Conservation (phyloP, 257 asterid species). For the Gardenia jasminoides region DNA sequence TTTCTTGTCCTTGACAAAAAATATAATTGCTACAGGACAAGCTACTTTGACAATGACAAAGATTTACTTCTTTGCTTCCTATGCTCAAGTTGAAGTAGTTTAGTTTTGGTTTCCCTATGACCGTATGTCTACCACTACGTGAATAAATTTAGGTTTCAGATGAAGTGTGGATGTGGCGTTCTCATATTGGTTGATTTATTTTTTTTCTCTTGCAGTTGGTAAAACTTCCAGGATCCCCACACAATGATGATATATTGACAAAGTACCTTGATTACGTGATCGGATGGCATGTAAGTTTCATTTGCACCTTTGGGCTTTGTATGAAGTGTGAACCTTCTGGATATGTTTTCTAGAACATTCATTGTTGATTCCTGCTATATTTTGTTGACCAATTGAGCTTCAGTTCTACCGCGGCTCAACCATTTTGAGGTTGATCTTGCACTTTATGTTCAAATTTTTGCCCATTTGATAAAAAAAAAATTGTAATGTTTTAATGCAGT, state of each 20-base stretch:
- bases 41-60: too few species aligned
- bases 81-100: not conserved
- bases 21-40: too few species aligned
- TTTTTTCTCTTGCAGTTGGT: conserved; percentile 69
- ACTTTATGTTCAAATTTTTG: not conserved
- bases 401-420: not conserved
- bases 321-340: not conserved
- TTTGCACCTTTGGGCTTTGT: not conserved
- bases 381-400: not conserved
- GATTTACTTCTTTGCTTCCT: too few species aligned
- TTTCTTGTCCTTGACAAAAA: too few species aligned
- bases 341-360: not conserved
- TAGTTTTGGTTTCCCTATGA: not conserved
- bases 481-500: not conserved
- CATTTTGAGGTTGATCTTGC: not conserved
- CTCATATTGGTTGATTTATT: not conserved
- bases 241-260: conserved; percentile 68
- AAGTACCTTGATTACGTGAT: conserved; percentile 74
- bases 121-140: not conserved
- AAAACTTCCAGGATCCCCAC: conserved; percentile 89
- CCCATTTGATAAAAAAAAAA: not conserved
- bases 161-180: not conserved
- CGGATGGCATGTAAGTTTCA: conserved; percentile 79
- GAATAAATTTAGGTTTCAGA: not conserved
- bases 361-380: not conserved